phyloP scores from a whole-genome alignment of 2,329 filamentous ascomycete genomes.

The Scedosporium minutisporum region DNA sequence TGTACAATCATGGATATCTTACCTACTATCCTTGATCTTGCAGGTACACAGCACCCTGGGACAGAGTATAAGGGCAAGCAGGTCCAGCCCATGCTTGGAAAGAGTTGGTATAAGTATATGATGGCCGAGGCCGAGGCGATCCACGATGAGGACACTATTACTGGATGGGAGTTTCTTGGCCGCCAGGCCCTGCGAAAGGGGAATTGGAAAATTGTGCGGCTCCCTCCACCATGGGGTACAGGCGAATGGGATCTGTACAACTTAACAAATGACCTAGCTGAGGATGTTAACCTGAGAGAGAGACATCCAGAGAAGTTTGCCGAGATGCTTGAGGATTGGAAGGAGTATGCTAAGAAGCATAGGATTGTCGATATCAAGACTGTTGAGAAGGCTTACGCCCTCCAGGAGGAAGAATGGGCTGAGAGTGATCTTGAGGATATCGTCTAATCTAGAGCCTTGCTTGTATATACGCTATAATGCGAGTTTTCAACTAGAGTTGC shows the following conservation, averaged over 20 bases:
- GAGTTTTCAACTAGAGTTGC: no score
- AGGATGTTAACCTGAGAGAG: slow-evolving; percentile 34
- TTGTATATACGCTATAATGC: no score
- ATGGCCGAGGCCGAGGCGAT: slow-evolving; percentile 6
- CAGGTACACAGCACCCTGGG: slow-evolving; percentile 28
- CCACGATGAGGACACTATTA: slow-evolving; percentile 38
- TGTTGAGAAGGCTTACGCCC: not conserved
- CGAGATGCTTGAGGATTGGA: slow-evolving; percentile 40
- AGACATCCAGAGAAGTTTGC: slow-evolving; percentile 31
- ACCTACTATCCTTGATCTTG: slow-evolving; percentile 37
- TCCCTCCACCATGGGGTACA: slow-evolving; percentile 36
- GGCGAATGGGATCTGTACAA: slow-evolving; percentile 51
- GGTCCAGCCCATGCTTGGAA: not conserved
- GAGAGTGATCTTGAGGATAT: not conserved
- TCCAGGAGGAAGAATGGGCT: not conserved
- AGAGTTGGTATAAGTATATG: not conserved
- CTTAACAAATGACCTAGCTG: slow-evolving; percentile 38
- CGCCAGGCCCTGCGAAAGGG: slow-evolving; percentile 41
- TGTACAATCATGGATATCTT: slow-evolving; percentile 39
- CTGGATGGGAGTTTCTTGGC: slow-evolving; percentile 47
- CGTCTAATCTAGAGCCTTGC: not conserved
- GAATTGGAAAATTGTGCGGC: slow-evolving; percentile 49
- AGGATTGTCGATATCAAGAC: slow-evolving; percentile 1
- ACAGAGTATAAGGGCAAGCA: not conserved
- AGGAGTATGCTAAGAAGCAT: slow-evolving; percentile 33